Conservation (phyloP, 441 rosid species). For the Corymbia citriodora region DNA sequence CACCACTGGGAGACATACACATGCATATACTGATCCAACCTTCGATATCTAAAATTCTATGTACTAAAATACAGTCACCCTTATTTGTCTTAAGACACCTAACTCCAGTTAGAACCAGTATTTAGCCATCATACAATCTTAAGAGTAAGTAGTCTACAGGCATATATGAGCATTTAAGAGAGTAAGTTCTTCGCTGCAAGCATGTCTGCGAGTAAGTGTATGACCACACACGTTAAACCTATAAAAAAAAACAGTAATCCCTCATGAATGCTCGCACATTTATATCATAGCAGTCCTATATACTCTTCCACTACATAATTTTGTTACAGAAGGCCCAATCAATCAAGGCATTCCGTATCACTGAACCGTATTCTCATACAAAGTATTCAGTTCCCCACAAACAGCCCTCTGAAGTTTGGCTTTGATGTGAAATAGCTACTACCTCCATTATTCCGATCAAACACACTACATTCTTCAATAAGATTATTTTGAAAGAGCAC, state of each 20-base stretch:
- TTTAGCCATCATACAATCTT: background rate
- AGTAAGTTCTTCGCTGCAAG: background rate
- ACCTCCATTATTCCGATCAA: background rate
- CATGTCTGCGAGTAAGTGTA: background rate
- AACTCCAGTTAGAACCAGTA: background rate
- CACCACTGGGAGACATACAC: background rate
- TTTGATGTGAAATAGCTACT: background rate
- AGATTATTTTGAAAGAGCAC: background rate
- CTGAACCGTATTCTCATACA: background rate
- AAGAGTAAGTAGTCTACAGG: background rate
- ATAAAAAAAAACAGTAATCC: background rate
- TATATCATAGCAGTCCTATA: background rate
- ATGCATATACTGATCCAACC: background rate
- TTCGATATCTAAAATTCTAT: background rate
- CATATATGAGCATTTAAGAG: background rate
- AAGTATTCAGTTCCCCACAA: background rate
- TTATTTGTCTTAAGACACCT: background rate
- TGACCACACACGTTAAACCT: background rate
- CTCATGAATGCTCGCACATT: background rate
- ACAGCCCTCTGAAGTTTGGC: background rate
- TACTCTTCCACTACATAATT: background rate
- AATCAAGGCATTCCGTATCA: background rate
- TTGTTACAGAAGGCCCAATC: background rate
- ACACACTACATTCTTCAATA: background rate
- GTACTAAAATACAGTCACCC: background rate